Evolutionary conservation across 1,139 yeast genomes (phyloP), one percentile per base, ranked within the genome.

Genomic region (Candida mesenterica): DNA sequence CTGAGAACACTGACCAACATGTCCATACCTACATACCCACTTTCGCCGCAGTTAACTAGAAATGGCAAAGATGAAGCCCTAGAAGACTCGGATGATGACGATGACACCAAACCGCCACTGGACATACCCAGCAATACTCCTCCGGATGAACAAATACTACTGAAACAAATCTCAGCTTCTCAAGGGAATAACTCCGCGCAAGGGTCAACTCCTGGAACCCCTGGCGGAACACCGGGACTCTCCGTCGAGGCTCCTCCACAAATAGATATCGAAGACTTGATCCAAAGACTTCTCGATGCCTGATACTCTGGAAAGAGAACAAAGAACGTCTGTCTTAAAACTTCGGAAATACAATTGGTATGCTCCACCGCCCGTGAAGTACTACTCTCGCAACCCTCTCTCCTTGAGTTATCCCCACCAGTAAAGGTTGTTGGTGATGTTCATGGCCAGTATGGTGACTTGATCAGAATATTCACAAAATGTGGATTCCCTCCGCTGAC

Each of bases 401-500:
- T 92, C 38, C 67, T 92, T 37, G 97, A 92, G 57, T 68, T 92
- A 42, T 79, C 89, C 13, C 96, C 97, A 0, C 97, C 98, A 0
- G 98, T 92, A 13, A 92, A 92, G 61, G 90, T 92, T 27, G 97
- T 90, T 5, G 98, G 97, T 30, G 98, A 92, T 58, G 95, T 92
- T 25, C 98, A 92, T 61, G 97, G 98, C 14, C 98, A 92, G 59
- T 92, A 82, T 61, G 86, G 89, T 35, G 98, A 92, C 61, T 68
- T 92, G 49, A 81, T 92, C 45, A 77, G 97, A 46, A 75, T 92
- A 48, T 92, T 92, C 61, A 89, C 95, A 33, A 88, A 87, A 66
- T 90, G 97, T 67, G 98, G 97, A 15, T 92, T 88, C 62, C 98
- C 98, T n/a, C 98, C 98, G 3, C 79, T 86, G 43, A 79, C 96